Evolutionary conservation across 257 asterid genomes (phyloP), one percentile per base, ranked within the genome.

Genomic region (Prunella vulgaris): DNA sequence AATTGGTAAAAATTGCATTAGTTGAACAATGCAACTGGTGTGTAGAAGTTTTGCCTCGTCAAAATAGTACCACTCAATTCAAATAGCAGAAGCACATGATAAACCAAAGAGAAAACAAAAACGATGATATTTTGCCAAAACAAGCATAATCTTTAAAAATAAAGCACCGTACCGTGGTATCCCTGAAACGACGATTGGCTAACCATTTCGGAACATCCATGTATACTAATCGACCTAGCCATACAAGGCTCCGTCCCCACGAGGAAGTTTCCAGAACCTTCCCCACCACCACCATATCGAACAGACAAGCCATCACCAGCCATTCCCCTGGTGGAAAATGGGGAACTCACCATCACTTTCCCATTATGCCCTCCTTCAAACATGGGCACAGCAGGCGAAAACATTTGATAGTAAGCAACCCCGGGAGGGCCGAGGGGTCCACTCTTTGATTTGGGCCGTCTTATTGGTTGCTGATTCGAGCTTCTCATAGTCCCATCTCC

Each of bases 351-450:
- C 0, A 75, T 68, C 17, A 84, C 35, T 66, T 82, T 83, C 70
- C 79, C 87, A 18, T 30, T 72, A 69, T 77, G 75, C 20, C 84
- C 83, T 28, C 81, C 84, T 25, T 84, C 88, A 59, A 38, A 78
- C 81, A 79, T 63, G 20, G 87, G 90, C 5, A 71, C 79, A 6
- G 94, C 87, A 2, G 98, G 99, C 10, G 99, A 89, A 75, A 87
- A 91, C 87, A 88, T 63, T 20, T 89, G 88, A 71, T 88, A 80
- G 74, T 84, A 88, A 20, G 93, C 88, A 38, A 75, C 74, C 32
- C 97, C 99, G 0, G 98, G 98, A 66, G 95, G 90, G 5, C 97
- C 97, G 10, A 94, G 96, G 28, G 98, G 96, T 13, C 99, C 99
- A 40, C 99, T 94, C 84, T 92, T 94, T 2, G 99, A 89, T 40